Evolutionary conservation across 441 rosid species (phyloP).

Genomic region (Syzygium syzygioides): DNA sequence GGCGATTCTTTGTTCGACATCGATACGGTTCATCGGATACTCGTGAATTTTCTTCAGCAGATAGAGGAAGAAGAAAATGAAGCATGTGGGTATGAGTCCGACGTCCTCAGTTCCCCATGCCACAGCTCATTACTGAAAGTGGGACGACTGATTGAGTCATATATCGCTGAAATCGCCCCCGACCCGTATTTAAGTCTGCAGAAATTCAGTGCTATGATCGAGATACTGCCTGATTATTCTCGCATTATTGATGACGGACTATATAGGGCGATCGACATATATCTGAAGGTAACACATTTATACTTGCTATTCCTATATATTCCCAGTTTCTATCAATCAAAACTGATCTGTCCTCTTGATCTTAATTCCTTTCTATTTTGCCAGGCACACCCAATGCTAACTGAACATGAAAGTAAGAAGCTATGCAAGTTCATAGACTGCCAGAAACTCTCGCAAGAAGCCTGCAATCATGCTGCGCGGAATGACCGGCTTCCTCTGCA

Average conservation of each 20-base stretch:
- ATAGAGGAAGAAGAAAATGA: constrained; percentile 54
- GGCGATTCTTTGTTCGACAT: constrained; percentile 75
- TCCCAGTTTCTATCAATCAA: neutral
- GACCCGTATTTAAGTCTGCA: constrained; percentile 70
- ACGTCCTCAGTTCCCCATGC: constrained; percentile 43
- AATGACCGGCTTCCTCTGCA: constrained; percentile 66
- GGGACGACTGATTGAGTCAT: constrained; percentile 76
- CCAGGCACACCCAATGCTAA: constrained; percentile 67
- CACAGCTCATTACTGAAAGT: constrained; percentile 66
- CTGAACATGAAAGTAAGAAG: constrained; percentile 65
- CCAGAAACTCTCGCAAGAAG: constrained; percentile 67
- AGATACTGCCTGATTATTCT: constrained; percentile 67
- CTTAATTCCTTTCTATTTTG: neutral
- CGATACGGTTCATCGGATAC: constrained; percentile 66
- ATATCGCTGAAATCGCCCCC: constrained; percentile 78
- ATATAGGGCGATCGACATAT: constrained; percentile 77
- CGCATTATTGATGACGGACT: constrained; percentile 78
- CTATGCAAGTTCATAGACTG: constrained; percentile 73
- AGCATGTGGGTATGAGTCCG: constrained; percentile 51
- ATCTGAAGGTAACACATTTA: constrained; percentile 53
- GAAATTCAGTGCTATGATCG: constrained; percentile 64
- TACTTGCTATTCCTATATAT: neutral
- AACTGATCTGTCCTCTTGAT: neutral
- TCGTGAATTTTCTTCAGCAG: constrained; percentile 53
- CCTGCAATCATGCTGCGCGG: constrained; percentile 66